Evolutionary conservation across 2,329 filamentous ascomycete species (phyloP), one percentile per base, ranked within the genome.

Genomic region (Fusarium luffae): DNA sequence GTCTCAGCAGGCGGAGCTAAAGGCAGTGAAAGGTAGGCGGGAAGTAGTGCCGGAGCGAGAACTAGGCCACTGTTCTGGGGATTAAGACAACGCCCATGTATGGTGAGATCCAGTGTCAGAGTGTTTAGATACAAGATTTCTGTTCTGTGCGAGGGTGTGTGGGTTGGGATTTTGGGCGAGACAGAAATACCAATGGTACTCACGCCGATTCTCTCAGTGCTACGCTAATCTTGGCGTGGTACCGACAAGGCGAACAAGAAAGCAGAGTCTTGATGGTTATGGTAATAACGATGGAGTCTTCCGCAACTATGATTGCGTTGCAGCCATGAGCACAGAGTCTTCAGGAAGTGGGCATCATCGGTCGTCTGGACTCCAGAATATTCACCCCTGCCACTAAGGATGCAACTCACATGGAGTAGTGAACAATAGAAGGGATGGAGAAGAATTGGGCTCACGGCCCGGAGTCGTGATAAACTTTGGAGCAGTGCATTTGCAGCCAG

Each of bases 1-100:
- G 76, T 76, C 71, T 78, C 75, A 77, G 75, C 74, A 75, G 77
- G 77, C 72, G 75, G 76, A 76, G 76, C 75, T 72, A 73, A 76
- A 69, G 54, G 64, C 52, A 51, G 56, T 56, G 59, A 66, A 63
- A 69, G 67, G 64, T 69, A 66, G 64, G 65, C 70, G 71, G 73
- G 65, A 75, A 66, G 69, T 72, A 74, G 73, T 70, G 68, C 68
- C 60, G 69, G 69, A 66, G 72, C 52, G 59, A 71, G 59, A 68
- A 64, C 59, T 70, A 68, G 62, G 59, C 59, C 66, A 54, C 60
- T 50, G 59, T 67, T 65, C 68, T 68, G 57, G 69, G 69, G 63
- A 71, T 71, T 56, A 60, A 62, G 63, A 57, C 63, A 51, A 41
- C 44, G 48, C 65, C 44, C 43, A 16, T 37, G 43, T 57, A 56